A percentile compares a stretch with the other conserved stretches of the same genome.
phyloP scores from a whole-genome alignment of 2,329 filamentous ascomycete genomes.

The Aspergillus transmontanensis region DNA sequence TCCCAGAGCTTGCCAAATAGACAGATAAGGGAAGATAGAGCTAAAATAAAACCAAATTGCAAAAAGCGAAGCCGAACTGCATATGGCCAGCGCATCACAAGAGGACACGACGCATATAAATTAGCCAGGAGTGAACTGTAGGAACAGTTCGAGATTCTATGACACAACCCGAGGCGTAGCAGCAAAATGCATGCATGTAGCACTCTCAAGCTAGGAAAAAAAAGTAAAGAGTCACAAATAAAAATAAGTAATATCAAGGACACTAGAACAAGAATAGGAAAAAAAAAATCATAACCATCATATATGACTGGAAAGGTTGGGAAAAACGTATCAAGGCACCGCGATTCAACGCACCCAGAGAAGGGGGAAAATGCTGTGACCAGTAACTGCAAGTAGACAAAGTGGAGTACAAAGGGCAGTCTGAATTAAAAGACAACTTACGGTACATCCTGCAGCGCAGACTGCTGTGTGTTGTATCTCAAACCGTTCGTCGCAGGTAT shows the following conservation, averaged over 20 bases:
- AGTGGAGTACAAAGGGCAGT: constrained; percentile 36
- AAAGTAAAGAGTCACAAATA: neutral
- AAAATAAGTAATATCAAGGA: neutral
- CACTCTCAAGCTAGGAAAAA: constrained; percentile 24
- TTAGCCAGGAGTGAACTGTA: constrained; percentile 11
- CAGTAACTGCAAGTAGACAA: constrained; percentile 33
- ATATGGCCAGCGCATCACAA: constrained; percentile 11
- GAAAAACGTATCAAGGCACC: constrained; percentile 22
- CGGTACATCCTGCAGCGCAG: constrained; percentile 55
- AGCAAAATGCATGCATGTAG: constrained; percentile 31
- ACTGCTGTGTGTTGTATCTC: constrained; percentile 56
- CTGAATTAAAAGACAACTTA: constrained; percentile 54
- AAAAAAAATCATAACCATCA: neutral
- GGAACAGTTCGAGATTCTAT: constrained; percentile 13
- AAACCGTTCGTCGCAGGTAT: constrained; percentile 51
- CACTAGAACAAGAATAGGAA: neutral
- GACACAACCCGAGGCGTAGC: constrained; percentile 14
- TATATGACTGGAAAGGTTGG: constrained; percentile 1
- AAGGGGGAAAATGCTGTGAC: constrained; percentile 31
- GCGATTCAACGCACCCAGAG: constrained; percentile 34
- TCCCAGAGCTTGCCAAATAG: neutral
- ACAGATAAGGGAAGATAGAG: constrained; percentile 2
- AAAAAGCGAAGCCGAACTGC: neutral
- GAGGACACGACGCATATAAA: constrained; percentile 17
- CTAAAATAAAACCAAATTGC: constrained; percentile 3